Percentiles rank a stretch among this genome's conserved stretches.
Evolutionary conservation across 805 yeast species (phyloP).

Genomic region (Nakazawaea holstii): DNA sequence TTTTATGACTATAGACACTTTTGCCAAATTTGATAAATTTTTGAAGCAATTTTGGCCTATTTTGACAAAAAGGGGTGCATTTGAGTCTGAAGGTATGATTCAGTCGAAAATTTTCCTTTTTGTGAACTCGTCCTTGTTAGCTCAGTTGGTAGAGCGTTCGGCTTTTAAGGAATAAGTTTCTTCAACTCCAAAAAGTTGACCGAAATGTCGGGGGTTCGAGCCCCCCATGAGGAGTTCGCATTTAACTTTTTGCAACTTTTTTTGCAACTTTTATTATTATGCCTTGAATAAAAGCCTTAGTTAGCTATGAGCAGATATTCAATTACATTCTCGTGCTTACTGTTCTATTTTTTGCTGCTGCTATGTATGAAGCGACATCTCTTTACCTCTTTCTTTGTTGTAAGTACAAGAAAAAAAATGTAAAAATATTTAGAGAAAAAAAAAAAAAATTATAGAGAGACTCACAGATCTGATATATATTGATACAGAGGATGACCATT

Average conservation of each 20-base stretch:
- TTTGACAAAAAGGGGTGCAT: background rate
- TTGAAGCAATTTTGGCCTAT: background rate
- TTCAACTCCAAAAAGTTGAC: conserved; percentile 10
- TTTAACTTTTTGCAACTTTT: conserved; percentile 13
- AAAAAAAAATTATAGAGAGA: background rate
- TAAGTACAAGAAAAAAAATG: no score
- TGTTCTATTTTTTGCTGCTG: no score
- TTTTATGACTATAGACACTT: no score
- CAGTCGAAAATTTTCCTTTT: background rate
- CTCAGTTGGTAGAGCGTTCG: conserved; percentile 71
- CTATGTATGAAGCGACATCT: no score
- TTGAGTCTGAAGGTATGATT: background rate
- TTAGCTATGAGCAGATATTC: no score
- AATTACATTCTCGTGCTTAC: no score
- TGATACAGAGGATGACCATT: conserved; percentile 16
- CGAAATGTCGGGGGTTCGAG: conserved; percentile 21
- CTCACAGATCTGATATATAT: background rate
- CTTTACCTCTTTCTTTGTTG: no score
- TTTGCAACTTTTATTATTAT: conserved; percentile 10
- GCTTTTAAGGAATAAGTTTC: conserved; percentile 38
- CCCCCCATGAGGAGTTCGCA: conserved; percentile 29
- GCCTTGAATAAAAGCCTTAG: no score
- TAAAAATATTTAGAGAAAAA: no score
- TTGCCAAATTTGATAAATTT: no score
- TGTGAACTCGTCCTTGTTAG: conserved; percentile 35